Base-by-base conservation (phyloP, 2,329 filamentous ascomycete genomes). In the Calonectria naviculata region DNA sequence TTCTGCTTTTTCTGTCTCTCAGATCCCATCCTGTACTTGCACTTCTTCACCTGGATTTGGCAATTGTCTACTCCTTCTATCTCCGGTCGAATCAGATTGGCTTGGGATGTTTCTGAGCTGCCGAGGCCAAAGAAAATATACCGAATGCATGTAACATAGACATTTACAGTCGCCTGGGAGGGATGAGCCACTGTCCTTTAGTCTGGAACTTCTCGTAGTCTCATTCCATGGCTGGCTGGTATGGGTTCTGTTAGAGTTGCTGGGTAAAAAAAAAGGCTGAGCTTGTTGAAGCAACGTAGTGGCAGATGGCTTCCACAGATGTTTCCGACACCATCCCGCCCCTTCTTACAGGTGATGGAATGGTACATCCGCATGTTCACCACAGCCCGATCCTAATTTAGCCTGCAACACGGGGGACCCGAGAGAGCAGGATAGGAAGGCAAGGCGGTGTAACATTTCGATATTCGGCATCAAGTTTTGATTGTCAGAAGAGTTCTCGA, bases 341-440 rank as follows among this genome's bases (percentile, higher is more conserved):
- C 41, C 31, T 36, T n/a, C 24, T 15, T 42, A 9, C 31, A n/a
- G 28, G 21, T 6, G 52, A 46, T 31, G 31, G 44, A 19, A 28
- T 42, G 17, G 44, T 46, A 56, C n/a, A 12, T n/a, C 28, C n/a
- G 44, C 24, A 56, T 12, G 34, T 24, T 12, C 38, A 54, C 38
- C 56, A 62, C 17, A 61, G 46, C 63, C 54, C 52, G 24, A 36
- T 26, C 26, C 36, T 2, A 26, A 58, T 41, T 41, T 36, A 66
- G 36, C n/a, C 46, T 34, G 29, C 34, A 19, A 26, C 12, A 63
- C 68, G 68, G 63, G 28, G 46, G 46, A 63, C n/a, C 68, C 68
- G 68, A 70, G 46, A 62, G 41, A 47, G 19, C 54, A 29, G 63
- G 36, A 44, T 31, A 19, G 34, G 56, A 58, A 26, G 46, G 36